Percentiles rank a stretch among this genome's conserved stretches.
These are phyloP conservation scores for Fusarium siculi DNA, from an alignment of 2,329 filamentous ascomycete species.

Conservation along the genomic window DNA sequence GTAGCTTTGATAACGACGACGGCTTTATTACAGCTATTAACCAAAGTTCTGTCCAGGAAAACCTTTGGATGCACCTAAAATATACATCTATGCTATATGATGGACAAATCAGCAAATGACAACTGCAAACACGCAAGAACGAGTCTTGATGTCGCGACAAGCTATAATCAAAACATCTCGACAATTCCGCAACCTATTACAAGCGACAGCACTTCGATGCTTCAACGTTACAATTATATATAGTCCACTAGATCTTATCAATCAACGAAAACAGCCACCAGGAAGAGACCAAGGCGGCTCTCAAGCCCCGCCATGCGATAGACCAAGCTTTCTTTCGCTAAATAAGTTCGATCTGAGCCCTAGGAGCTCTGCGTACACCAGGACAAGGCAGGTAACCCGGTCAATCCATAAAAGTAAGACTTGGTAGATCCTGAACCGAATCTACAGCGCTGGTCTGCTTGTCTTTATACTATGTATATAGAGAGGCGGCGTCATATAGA, in stretches of 20 bases:
- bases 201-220: not conserved
- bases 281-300: not conserved
- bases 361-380: not conserved
- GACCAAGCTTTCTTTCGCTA: not conserved
- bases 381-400: not conserved
- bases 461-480: not conserved
- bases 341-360: not conserved
- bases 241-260: not conserved
- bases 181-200: not conserved
- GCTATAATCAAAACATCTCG: not conserved
- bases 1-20: no score
- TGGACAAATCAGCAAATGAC: not conserved
- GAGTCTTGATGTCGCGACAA: not conserved
- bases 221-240: not conserved
- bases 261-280: not conserved
- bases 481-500: not conserved
- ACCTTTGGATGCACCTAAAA: no score
- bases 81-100: no score
- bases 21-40: no score
- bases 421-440: not conserved
- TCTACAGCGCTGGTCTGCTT: not conserved
- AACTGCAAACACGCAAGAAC: not conserved
- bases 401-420: not conserved
- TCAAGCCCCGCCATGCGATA: not conserved
- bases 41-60: no score